phyloP scores from a whole-genome alignment of 192 early-diverging fungal genomes.

The Diversispora epigaea region DNA sequence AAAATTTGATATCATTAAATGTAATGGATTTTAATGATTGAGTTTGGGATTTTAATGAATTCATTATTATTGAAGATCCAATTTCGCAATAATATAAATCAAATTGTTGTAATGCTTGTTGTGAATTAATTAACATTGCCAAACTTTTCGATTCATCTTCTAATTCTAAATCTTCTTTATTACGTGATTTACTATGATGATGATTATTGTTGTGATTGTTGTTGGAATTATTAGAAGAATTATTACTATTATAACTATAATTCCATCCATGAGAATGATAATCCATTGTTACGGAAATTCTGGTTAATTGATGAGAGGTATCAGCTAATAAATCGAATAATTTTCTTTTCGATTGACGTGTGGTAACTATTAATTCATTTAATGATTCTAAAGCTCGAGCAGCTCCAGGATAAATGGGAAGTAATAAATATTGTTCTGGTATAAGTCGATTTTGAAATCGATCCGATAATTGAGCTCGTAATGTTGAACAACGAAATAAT shows the following conservation, averaged over 20 bases:
- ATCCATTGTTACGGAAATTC: constrained; percentile 5
- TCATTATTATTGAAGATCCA: neutral
- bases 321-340: constrained; percentile 16
- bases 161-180: neutral
- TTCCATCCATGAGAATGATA: neutral
- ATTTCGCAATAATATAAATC: constrained; percentile 10
- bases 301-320: neutral
- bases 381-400: neutral
- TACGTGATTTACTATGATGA: neutral
- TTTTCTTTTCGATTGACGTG: constrained; percentile 21
- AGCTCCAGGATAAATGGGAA: constrained; percentile 3
- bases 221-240: no score
- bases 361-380: constrained; percentile 20
- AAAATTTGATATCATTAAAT: constrained; percentile 13
- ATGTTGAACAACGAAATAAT: neutral
- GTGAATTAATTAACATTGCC: neutral
- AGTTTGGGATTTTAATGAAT: constrained; percentile 14
- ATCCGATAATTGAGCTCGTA: neutral
- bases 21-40: neutral
- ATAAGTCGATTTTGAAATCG: neutral
- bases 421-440: neutral
- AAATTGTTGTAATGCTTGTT: constrained; percentile 11
- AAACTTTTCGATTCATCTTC: constrained; percentile 29
- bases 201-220: no score
- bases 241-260: no score